phyloP scores from a whole-genome alignment of 2,329 filamentous ascomycete genomes.

The Colletotrichum tofieldiae region DNA sequence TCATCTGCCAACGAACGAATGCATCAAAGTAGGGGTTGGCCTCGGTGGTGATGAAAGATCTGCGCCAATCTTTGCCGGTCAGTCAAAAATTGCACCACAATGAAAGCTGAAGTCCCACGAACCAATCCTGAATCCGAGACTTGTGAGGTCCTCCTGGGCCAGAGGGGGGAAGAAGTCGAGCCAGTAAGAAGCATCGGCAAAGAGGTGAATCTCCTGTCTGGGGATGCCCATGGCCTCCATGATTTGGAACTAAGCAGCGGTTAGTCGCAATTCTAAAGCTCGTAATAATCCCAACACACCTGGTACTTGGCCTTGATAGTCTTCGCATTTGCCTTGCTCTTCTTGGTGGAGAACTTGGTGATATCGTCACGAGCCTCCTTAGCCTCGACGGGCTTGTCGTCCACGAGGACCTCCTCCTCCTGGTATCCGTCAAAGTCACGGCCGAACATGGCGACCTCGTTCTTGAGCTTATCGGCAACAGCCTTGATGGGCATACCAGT shows the following conservation, averaged over 20 bases:
- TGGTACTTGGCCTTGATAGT: constrained; percentile 95
- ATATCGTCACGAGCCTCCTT: constrained; percentile 81
- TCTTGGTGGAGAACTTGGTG: constrained; percentile 93
- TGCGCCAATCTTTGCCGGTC: constrained; percentile 58
- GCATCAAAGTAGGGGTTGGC: constrained; percentile 94
- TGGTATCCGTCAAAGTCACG: constrained; percentile 86
- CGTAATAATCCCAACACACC: constrained; percentile 60
- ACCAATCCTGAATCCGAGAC: constrained; percentile 41
- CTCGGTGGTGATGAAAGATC: constrained; percentile 82
- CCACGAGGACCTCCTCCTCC: constrained; percentile 68
- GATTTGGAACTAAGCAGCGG: constrained; percentile 81
- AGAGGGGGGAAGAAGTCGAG: constrained; percentile 84
- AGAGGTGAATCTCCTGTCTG: constrained; percentile 90
- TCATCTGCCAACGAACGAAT: constrained; percentile 98
- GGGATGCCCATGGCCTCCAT: constrained; percentile 94
- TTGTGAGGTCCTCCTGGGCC: constrained; percentile 46
- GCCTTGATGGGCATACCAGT: constrained; percentile 99
- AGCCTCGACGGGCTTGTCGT: constrained; percentile 65
- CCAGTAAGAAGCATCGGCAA: constrained; percentile 94
- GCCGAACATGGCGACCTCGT: constrained; percentile 92
- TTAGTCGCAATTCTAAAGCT: constrained; percentile 64
- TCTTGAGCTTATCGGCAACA: constrained; percentile 92
- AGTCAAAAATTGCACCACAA: neutral
- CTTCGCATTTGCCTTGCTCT: constrained; percentile 93
- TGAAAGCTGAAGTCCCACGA: neutral